Base-by-base conservation (phyloP, 2,329 filamentous ascomycete species). In the Ceratocystis cubensis region DNA sequence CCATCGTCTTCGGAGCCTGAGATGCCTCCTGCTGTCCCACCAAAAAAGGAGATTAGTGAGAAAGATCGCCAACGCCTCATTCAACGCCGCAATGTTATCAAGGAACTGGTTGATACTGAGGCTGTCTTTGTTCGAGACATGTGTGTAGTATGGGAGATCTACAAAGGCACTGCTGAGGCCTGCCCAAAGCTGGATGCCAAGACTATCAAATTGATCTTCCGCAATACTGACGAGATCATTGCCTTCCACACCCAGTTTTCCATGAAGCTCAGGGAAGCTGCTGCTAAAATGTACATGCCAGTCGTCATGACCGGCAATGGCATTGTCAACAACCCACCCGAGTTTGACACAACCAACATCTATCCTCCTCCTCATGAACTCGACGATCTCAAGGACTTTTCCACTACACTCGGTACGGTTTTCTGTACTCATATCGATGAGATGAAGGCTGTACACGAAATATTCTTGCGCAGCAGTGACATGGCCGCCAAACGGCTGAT, bases 71-170 rank as follows among this genome's bases (percentile, higher is more conserved):
- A 88, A 68, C 85, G 88, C n/a, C 79, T 97, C 7, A 84, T 84
- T 63, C 88, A 93, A 73, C 88, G 94, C 22, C 85, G 88, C 65
- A 85, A 95, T 73, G 85, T 95, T 61, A 88, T 97, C 72, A 92
- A 93, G 73, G 94, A 99, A 75, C 79, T 99, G 46, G 83, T 96
- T 59, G 91, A 96, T 72, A 99, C 73, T 0, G 94, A 99, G 74
- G 86, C 91, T 61, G 86, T 88, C 5, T 97, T 96, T 75, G 86
- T 95, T 66, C 85, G 91, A 70, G 94, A 99, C 74, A 93, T 99
- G 90, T 96, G 92, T 74, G 93, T 99, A 65, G 88, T 96, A 1
- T 91, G 96, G 72, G 92, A 97, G 73, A 97, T 99, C 65, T 99
- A 97, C 80, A 96, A 95, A 75, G 91, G 90, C 56, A 97, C 94